Base-by-base conservation (phyloP, 2,329 filamentous ascomycete species). In the Venturia carpophila region DNA sequence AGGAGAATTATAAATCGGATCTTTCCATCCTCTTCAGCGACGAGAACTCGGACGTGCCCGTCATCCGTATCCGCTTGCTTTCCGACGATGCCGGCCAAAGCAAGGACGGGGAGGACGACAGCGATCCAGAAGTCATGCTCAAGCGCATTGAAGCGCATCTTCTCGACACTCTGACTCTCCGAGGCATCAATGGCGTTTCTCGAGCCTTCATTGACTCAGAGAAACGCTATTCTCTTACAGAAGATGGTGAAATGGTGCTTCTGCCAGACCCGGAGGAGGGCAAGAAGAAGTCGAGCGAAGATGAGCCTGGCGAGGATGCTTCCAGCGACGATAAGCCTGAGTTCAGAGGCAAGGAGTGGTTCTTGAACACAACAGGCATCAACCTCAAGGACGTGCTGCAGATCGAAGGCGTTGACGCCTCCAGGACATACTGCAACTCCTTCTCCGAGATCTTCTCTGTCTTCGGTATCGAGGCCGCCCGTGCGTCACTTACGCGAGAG, bases 1-100 rank as follows among this genome's bases (percentile, higher is more conserved):
- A 95, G 80, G 86, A 92, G 69, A 88, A 92, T 64, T 99, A 96
- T 73, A 83, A 86, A 24, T 86, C 83, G 68, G 92, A 96, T 75
- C 80, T 97, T 70, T 91, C 91, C 17, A 87, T 99, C 69, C 92
- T 99, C 67, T 96, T 96, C 82, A 96, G 92, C 77, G 94, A 99
- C 76, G 94, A 97, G 81, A 99, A 99, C 75, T 92, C 93, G 11
- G 92, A 97, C 69, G 87, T 95, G 74, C 92, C 95, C 75, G 89
- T 97, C 58, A 91, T 99, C 70, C 94, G 94, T 75, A 89, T 97
- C 69, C 90, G 94, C 69, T 89, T 92, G 71, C 86, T 95, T 67
- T 80, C 83, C 71, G 80, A 84, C 47, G 68, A 70, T 15, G 56
- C 45, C 52, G 30, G 30, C 27, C 75, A 78, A 60, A 79, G 82